Percentiles rank a stretch among this genome's conserved stretches.
These are phyloP conservation scores for Bipolaris sorokiniana DNA, from an alignment of 2,329 filamentous ascomycete genomes.

Conservation along the genomic window DNA sequence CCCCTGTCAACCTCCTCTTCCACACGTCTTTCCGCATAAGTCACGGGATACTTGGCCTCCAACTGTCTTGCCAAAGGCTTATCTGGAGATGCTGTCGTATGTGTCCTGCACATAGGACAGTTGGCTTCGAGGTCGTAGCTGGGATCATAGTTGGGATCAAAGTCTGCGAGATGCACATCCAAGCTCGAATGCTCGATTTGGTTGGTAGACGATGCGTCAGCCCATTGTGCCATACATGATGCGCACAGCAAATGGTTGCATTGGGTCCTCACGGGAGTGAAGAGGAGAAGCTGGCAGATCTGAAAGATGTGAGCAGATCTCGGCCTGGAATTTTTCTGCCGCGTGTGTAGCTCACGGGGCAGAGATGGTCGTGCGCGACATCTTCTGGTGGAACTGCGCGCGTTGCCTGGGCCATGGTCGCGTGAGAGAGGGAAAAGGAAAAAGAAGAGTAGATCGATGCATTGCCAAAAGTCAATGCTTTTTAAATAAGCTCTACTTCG, in stretches of 20 bases:
- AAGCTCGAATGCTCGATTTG: conserved; percentile 47
- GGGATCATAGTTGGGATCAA: conserved; percentile 44
- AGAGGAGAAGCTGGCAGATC: conserved; percentile 55
- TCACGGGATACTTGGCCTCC: conserved; percentile 43
- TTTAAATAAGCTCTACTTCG: neutral
- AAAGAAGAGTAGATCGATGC: neutral
- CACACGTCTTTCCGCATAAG: conserved; percentile 44
- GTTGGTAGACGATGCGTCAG: conserved; percentile 48
- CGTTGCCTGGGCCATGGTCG: conserved; percentile 9
- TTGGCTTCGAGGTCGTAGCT: conserved; percentile 47
- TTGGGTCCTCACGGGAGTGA: conserved; percentile 50
- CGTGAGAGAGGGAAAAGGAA: neutral
- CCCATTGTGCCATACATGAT: conserved; percentile 57
- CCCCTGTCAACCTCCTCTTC: conserved; percentile 44
- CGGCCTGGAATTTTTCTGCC: neutral
- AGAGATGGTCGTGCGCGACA: conserved; percentile 52
- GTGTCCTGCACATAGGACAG: conserved; percentile 56
- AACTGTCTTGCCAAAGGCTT: conserved; percentile 34
- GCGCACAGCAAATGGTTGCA: conserved; percentile 55
- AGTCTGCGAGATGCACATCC: conserved; percentile 49
- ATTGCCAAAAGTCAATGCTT: neutral
- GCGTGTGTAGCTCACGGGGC: conserved; percentile 37
- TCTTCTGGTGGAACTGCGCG: conserved; percentile 12
- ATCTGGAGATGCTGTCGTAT: conserved; percentile 46
- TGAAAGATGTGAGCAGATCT: conserved; percentile 7